Base-by-base conservation (phyloP, 495 filamentous ascomycete genomes). In the Xylaria curta region DNA sequence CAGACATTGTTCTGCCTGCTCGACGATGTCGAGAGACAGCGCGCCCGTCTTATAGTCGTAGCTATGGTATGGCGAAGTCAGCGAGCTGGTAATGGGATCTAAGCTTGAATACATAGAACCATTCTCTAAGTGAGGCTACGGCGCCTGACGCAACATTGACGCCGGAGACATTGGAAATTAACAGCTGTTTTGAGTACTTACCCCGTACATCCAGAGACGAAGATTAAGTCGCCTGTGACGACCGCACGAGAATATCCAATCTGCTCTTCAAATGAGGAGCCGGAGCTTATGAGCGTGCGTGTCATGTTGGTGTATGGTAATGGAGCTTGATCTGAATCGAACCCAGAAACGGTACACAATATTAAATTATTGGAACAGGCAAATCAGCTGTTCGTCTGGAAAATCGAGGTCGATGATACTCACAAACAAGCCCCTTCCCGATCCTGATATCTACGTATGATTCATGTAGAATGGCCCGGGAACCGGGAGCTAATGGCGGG, bases 181-280 rank as follows among this genome's bases (percentile, higher is more conserved):
- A 42, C 2, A 33, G 33, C 38, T 62, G 17, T 4, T 46, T 47
- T 8, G 24, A 31, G 33, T 15, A 71, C 64, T 33, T 60, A 82
- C 79, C 82, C 81, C 0, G 81, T 84, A 60, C 80, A 82, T 6
- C 82, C 82, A 0, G 81, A 82, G 0, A 84, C 82, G 61, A 84
- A 82, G 10, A 83, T 66, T 53, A 77, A 75, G 54, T 81, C 79
- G 7, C 81, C 81, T 1, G 64, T 54, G 21, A 84, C 75, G 5
- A 84, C 81, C 44, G 82, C 82, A 21, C 82, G 76, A 7, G 81
- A 82, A 75, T 84, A 84, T 51, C 81, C 82, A 28, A 84, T 84
- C 66, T 82, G 71, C 24, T 74, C 69, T 70, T 84, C 82, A 63
- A 83, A 84, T 13, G 72, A 59, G 13, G 82, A 84, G 67, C 78